These are phyloP conservation scores for Paramecium biaurelia DNA, from an alignment of 73 alveolate species.

Conservation along the genomic window DNA sequence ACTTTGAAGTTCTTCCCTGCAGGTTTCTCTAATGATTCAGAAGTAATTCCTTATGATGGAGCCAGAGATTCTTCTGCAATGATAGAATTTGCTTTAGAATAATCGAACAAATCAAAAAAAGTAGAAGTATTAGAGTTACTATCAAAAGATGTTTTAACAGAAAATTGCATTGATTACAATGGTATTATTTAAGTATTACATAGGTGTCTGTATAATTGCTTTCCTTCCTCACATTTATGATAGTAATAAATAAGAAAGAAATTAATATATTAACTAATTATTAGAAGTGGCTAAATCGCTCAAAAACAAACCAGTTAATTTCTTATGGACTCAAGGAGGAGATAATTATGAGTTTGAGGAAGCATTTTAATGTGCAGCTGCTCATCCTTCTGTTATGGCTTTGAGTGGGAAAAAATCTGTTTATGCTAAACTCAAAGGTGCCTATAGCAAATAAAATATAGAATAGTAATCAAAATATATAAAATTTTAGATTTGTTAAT, in stretches of 20 bases:
- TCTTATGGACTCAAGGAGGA: slow-evolving; percentile 95
- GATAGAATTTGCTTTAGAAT: slow-evolving; percentile 69
- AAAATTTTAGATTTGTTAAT: slow-evolving; percentile 47
- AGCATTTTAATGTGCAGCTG: slow-evolving; percentile 83
- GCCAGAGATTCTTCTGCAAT: slow-evolving; percentile 78
- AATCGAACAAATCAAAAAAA: slow-evolving; percentile 55
- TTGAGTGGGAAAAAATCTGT: slow-evolving; percentile 59
- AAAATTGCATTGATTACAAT: slow-evolving; percentile 62
- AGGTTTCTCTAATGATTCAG: slow-evolving; percentile 53
- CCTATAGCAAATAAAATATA: slow-evolving; percentile 52
- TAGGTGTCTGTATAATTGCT: slow-evolving; percentile 81
- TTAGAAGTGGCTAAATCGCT: slow-evolving; percentile 76
- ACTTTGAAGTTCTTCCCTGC: slow-evolving; percentile 90
- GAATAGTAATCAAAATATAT: slow-evolving; percentile 28
- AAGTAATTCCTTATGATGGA: slow-evolving; percentile 44
- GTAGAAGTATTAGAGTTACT: slow-evolving; percentile 65
- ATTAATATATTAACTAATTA: slow-evolving; percentile 74
- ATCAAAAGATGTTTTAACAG: slow-evolving; percentile 53
- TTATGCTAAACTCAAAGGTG: slow-evolving; percentile 60
- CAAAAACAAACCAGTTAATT: slow-evolving; percentile 86
- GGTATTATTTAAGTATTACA: background rate
- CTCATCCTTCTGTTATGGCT: slow-evolving; percentile 94
- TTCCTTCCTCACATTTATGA: slow-evolving; percentile 95
- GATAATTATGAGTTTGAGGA: slow-evolving; percentile 88
- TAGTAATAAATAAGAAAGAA: slow-evolving; percentile 83